Evolutionary conservation across 75 land plant species (phyloP), one percentile per base, ranked within the genome.

Genomic region (Pinus albicaulis): DNA sequence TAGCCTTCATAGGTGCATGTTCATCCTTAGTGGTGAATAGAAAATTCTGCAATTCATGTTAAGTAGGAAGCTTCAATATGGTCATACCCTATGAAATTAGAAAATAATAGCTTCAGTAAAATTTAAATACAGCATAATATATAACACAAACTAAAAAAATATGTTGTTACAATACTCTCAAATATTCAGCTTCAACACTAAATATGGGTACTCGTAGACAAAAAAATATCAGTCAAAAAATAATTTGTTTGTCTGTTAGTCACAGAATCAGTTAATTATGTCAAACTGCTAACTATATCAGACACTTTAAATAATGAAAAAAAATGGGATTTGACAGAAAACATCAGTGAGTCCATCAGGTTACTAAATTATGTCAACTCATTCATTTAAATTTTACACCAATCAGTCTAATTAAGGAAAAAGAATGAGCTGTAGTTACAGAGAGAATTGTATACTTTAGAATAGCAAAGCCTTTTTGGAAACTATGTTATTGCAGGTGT

Each of bases 1-100:
- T 85, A 73, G 86, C 44, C 80, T 85, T 85, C 86, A 85, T 74
- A 24, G 86, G 71, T 31, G 87, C 81, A 76, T 82, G 71, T 36
- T 85, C 87, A 69, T 85, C 87, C 56, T 71, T 85, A 6, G 81
- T 83, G 17, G 81, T 75, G 76, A 85, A 85, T 16, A 85, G 64
- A 68, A 85, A 85, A 68, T 85, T 85, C 82, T 81, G 79, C 63
- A 7, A 57, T 10, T 28, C 36, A 23, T n/a, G 26, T 2, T 4
- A 25, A 24, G 57, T 3, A 76, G 44, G 2, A 55, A 25, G 8
- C 56, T 17, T 48, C 34, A 70, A 71, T 44, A 71, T 34, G 12
- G 28, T 28, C 48, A 28, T n/a, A 70, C 17, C 26, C 53, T 25
- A 23, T n/a, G 6, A 13, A 36, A 61, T 19, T 11, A 61, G 31